Percentiles rank a stretch among this genome's conserved stretches.
These are phyloP conservation scores for Teratosphaeria epicoccoides DNA, from an alignment of 2,329 filamentous ascomycete genomes.

Conservation along the genomic window DNA sequence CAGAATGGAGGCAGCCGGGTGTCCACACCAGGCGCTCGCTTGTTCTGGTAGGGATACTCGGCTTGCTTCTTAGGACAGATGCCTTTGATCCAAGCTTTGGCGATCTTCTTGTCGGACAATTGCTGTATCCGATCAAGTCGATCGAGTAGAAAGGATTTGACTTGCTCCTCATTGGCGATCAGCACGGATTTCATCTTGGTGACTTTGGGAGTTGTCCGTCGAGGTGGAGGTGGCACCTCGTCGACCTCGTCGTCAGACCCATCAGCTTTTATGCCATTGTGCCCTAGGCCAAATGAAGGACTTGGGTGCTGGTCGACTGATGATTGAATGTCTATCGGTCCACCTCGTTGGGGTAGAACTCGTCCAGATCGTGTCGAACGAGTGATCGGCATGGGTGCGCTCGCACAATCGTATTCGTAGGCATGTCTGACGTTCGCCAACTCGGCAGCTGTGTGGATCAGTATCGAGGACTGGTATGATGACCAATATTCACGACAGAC, in stretches of 20 bases:
- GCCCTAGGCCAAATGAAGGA: neutral
- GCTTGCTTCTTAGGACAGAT: conserved; percentile 70
- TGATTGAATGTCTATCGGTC: neutral
- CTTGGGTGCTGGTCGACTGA: neutral
- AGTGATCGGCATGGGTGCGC: neutral
- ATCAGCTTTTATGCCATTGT: neutral
- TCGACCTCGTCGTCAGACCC: neutral
- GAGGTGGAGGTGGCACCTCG: neutral
- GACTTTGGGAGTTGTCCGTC: neutral
- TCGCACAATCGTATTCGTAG: neutral
- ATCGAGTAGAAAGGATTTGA: conserved; percentile 50
- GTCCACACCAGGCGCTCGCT: conserved; percentile 33
- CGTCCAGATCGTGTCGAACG: neutral
- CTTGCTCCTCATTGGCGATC: conserved; percentile 11
- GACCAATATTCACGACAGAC: neutral
- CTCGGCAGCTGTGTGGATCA: neutral
- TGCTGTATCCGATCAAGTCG: conserved; percentile 60
- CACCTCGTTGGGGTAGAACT: neutral
- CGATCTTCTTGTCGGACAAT: conserved; percentile 58
- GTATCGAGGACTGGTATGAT: neutral
- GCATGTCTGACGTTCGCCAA: neutral
- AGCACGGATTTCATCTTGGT: conserved; percentile 3
- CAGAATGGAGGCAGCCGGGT: conserved; percentile 25
- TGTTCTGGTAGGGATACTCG: conserved; percentile 58
- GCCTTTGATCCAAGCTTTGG: conserved; percentile 65